Conservation (phyloP, 352 stramenopile genomes). For the Phytophthora citrophthora region DNA sequence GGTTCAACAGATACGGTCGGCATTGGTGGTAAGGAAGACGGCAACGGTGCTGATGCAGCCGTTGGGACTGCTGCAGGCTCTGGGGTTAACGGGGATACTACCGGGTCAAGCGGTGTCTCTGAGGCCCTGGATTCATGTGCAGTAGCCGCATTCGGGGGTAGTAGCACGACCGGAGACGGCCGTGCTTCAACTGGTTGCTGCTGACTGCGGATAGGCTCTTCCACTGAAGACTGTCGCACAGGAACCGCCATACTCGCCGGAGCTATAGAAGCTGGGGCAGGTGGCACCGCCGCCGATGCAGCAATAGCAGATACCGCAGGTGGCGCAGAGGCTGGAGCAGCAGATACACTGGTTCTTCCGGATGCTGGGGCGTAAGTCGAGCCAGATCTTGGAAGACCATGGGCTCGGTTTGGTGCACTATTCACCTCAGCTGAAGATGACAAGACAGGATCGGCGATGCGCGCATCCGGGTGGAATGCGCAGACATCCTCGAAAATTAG, state of each 20-base stretch:
- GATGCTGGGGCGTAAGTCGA: conserved; percentile 21
- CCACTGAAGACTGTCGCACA: conserved; percentile 12
- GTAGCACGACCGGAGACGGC: conserved; percentile 46
- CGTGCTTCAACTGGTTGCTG: conserved; percentile 23
- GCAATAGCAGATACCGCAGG: conserved; percentile 9
- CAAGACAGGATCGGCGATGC: conserved; percentile 47
- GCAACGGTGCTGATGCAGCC: conserved; percentile 9
- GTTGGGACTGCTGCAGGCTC: conserved; percentile 17
- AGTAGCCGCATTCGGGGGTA: conserved; percentile 32
- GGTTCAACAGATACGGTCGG: conserved; percentile 23
- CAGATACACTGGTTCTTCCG: conserved; percentile 16
- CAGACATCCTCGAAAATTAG: conserved; percentile 93
- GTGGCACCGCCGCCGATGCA: conserved; percentile 23
- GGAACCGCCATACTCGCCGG: conserved; percentile 15
- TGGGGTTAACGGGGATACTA: conserved; percentile 21
- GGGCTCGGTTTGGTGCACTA: conserved; percentile 19
- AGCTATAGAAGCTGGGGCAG: conserved; percentile 27
- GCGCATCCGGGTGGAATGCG: conserved; percentile 86
- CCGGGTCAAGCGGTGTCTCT: conserved; percentile 18
- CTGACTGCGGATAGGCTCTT: conserved; percentile 16
- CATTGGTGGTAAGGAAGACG: conserved; percentile 25
- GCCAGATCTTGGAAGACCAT: conserved; percentile 24
- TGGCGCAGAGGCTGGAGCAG: conserved; percentile 15
- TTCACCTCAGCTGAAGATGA: conserved; percentile 9
- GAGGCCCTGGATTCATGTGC: conserved; percentile 24